Percentiles rank a stretch among this genome's conserved stretches.
Conservation (phyloP, 108 stramenopile species). For the Aurantiochytrium sp. region DNA sequence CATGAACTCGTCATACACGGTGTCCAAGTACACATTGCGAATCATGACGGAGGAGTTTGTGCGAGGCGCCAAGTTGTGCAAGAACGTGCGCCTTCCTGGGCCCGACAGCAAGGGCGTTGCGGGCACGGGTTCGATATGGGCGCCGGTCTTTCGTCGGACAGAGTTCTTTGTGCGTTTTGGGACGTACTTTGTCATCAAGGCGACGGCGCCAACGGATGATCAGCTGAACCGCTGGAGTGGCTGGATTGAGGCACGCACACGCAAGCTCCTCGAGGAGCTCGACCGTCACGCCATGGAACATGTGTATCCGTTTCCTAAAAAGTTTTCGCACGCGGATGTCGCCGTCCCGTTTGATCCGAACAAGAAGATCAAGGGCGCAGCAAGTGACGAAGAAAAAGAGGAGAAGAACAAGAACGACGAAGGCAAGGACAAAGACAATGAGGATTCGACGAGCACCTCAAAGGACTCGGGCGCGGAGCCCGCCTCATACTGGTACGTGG, state of each 20-base stretch:
- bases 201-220: slow-evolving; percentile 48
- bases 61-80: slow-evolving; percentile 60
- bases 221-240: slow-evolving; percentile 71
- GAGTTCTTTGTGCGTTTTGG: slow-evolving; percentile 93
- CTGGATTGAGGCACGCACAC: slow-evolving; percentile 79
- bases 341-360: neutral
- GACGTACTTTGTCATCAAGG: slow-evolving; percentile 81
- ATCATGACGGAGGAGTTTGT: slow-evolving; percentile 72
- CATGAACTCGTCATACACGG: slow-evolving; percentile 92
- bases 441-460: slow-evolving; percentile 16
- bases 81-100: neutral
- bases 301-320: slow-evolving; percentile 79
- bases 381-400: neutral
- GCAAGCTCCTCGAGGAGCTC: slow-evolving; percentile 71
- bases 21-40: slow-evolving; percentile 32
- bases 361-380: neutral
- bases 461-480: neutral
- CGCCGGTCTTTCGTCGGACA: slow-evolving; percentile 71
- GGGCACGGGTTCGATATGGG: slow-evolving; percentile 51
- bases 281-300: slow-evolving; percentile 65
- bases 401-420: neutral
- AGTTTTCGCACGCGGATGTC: slow-evolving; percentile 36
- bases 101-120: neutral
- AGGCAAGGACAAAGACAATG: neutral
- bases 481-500: slow-evolving; percentile 30